Evolutionary conservation across 2,329 filamentous ascomycete genomes (phyloP), one percentile per base, ranked within the genome.

Genomic region (Aspergillus brunneoviolaceus): DNA sequence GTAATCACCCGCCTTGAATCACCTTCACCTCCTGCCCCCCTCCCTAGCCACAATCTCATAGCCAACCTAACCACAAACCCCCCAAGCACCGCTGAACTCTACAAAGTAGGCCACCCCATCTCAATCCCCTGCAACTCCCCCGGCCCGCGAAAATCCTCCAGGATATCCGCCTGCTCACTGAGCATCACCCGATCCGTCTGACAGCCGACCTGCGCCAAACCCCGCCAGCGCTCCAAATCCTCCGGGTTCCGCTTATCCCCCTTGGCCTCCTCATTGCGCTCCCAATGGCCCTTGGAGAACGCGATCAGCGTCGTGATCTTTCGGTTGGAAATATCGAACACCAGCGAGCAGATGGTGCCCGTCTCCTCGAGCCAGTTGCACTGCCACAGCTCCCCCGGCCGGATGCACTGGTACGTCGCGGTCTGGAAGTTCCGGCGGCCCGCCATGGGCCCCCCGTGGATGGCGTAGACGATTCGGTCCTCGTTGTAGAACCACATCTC

Each of bases 321-420:
- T 56, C 76, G 72, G 6, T 77, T 70, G 0, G 73, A 67, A 45
- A 87, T 85, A 60, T 86, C 84, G 63, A 83, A 86, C 1, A 86
- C 82, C 0, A 84, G 69, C 1, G 81, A 85, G 57, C 80, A 81
- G 1, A 86, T 77, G 0, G 83, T 86, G 0, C 84, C 84, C 0
- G 84, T 87, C 70, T 87, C 84, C 60, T 86, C 83, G 1, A 87
- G 78, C 84, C 84, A 87, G 60, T 84, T 86, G 63, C 82, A 80
- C 65, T 87, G 84, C 84, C 84, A 86, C 0, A 86, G 67, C 68
- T 86, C 84, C 1, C 82, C 82, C 0, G 82, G 80, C 0, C 84
- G 78, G 29, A 86, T 80, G 69, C 84, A 87, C 66, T 86, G 84
- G 65, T 83, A 86, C 1, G 80, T 81, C 12, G 78, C 82, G 1